Base-by-base conservation (phyloP, 192 early-diverging fungal species). In the Umbelopsis sp. region DNA sequence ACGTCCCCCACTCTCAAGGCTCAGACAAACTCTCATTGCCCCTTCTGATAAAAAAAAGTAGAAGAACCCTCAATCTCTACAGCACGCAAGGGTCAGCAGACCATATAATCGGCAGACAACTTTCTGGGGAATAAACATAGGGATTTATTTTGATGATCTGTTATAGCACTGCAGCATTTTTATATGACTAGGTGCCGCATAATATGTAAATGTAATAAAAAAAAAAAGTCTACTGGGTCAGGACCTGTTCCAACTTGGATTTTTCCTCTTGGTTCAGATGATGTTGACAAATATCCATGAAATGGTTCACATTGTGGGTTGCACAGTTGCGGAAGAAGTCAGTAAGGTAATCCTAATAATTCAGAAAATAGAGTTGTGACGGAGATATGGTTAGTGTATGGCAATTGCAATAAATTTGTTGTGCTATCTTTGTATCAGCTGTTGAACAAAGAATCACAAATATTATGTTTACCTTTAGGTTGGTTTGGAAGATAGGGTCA, bases 401-500 rank as follows among this genome's bases (percentile, higher is more conserved):
- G 55, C 30, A 61, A 30, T 35, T 16, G 64, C 27, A 61, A 61
- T 25, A 49, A 49, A n/a, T n/a, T 49, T 1, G 12, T 49, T 16
- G n/a, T 61, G 33, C 33, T 35, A 30, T 35, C 37, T 41, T 41
- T 46, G 21, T 44, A 21, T 37, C 50, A 15, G 25, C 37, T 27
- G 55, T 61, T 35, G 16, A 30, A 41, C 7, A 18, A 33, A 41
- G 53, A 27, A 30, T 23, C 46, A 51, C 25, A 46, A 51, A n/a
- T 51, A 53, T 70, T 51, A 49, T 18, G 6, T 70, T 81, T 75
- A 88, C 89, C 81, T 82, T 89, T 69, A 91, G 78, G 64, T 90
- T 88, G 41, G 82, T 74, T 69, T 89, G 83, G 55, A 87, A 91
- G 48, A 91, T 80, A 10, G 88, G 88, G 70, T 88, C 88, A 18